These are phyloP conservation scores for Sarocladiaceae sp. DNA, from an alignment of 2,329 filamentous ascomycete genomes.

Conservation along the genomic window DNA sequence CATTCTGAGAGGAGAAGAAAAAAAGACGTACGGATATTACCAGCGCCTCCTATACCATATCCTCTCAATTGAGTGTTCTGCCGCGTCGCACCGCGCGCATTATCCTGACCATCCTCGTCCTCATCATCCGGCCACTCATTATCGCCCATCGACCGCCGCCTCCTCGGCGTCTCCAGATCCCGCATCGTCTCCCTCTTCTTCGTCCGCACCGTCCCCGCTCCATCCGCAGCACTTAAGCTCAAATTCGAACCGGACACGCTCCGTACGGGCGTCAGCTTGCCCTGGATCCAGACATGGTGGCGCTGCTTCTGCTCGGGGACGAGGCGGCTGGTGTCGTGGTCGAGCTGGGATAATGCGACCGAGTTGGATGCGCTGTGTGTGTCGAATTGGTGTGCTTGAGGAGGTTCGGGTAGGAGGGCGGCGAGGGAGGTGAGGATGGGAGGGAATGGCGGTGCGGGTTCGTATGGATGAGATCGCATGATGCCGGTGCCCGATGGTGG, in stretches of 20 bases:
- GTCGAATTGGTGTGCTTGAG: slow-evolving; percentile 6
- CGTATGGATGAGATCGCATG: slow-evolving; percentile 20
- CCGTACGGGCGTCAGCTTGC: slow-evolving; percentile 26
- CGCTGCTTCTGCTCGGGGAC: slow-evolving; percentile 20
- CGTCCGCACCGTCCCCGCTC: slow-evolving; percentile 10
- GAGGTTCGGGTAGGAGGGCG: slow-evolving; percentile 9
- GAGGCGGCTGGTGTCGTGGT: slow-evolving; percentile 25
- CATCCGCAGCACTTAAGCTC: slow-evolving; percentile 14
- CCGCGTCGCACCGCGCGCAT: not conserved
- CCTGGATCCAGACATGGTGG: slow-evolving; percentile 31
- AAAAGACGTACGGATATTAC: slow-evolving; percentile 29
- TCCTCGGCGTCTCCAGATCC: slow-evolving; percentile 4
- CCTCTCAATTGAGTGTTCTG: slow-evolving; percentile 23
- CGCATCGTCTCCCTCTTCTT: slow-evolving; percentile 7
- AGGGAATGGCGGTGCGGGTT: slow-evolving; percentile 20
- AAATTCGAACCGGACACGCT: slow-evolving; percentile 24
- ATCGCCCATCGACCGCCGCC: slow-evolving; percentile 14
- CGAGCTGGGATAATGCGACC: slow-evolving; percentile 18
- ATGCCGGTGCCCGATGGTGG: too few species aligned
- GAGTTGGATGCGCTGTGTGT: slow-evolving; percentile 12
- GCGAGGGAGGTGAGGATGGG: slow-evolving; percentile 16
- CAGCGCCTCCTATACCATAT: slow-evolving; percentile 33
- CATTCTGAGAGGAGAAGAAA: not conserved
- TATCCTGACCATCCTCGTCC: slow-evolving; percentile 13
- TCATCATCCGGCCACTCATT: slow-evolving; percentile 13